Evolutionary conservation across 2,329 filamentous ascomycete species (phyloP), one percentile per base, ranked within the genome.

Genomic region (Cladophialophora immunda): DNA sequence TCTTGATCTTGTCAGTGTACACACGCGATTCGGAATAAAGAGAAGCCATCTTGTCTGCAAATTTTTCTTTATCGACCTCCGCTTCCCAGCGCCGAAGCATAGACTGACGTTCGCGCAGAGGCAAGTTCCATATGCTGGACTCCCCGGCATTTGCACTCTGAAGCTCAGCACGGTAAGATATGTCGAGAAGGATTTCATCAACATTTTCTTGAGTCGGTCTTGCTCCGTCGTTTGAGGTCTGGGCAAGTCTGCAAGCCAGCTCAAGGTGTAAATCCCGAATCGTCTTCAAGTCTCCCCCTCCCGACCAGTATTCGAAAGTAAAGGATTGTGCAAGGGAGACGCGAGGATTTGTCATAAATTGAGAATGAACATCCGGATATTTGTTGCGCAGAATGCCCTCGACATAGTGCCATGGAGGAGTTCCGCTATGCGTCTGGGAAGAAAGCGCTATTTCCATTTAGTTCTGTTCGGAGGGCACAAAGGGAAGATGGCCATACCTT

Each of bases 291-390:
- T 76, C 74, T 17, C 73, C 73, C 47, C 74, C 74, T 29, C 56
- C 65, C 11, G 66, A 69, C 74, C 74, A 76, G 56, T 71, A 73
- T 34, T 74, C 71, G 56, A 73, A 76, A 1, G 72, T 69, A 54
- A 74, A 74, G 9, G 67, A 58, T 34, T 70, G 68, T 8, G 65
- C 69, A 50, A 47, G 29, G 11, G 32, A 41, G 45, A 60, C 54
- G 15, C 53, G 19, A 15, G 62, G 30, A 25, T 62, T 65, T 3
- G 62, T 60, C 4, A 52, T 58, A 17, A 72, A 66, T 36, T 72
- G 71, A 38, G 58, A 62, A 30, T 71, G 60, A 17, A 70, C 38
- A 29, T 62, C 30, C 9, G 57, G 68, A 53, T 70, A 50, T n/a
- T 54, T 19, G 5, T 32, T 53, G 13, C 32, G 25, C 8, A 72